Percentiles rank a stretch among this genome's conserved stretches.
Conservation (phyloP, 1,284 basidiomycete genomes). For the Mycosarcoma mackinlayi region DNA sequence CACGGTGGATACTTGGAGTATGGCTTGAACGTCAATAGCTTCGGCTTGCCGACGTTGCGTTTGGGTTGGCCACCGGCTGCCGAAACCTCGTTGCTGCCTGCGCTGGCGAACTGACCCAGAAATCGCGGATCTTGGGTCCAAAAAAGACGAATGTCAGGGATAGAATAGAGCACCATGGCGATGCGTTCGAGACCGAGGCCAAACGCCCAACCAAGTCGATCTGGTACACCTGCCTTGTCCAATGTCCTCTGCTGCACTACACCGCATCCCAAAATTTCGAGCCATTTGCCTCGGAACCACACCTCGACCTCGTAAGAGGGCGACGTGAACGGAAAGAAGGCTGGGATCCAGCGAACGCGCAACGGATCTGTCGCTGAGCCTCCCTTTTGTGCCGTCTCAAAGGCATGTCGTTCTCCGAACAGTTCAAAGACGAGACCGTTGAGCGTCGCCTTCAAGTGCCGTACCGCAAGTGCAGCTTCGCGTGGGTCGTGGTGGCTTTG, state of each 20-base stretch:
- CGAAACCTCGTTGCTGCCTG: slow-evolving; percentile 27
- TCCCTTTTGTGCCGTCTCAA: slow-evolving; percentile 67
- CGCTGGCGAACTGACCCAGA: slow-evolving; percentile 81
- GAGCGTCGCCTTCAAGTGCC: slow-evolving; percentile 89
- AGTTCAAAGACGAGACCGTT: slow-evolving; percentile 87
- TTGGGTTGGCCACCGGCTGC: slow-evolving; percentile 29
- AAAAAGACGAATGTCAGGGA: slow-evolving; percentile 99
- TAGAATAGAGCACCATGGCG: slow-evolving; percentile 96
- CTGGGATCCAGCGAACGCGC: slow-evolving; percentile 94
- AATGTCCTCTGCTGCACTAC: slow-evolving; percentile 90
- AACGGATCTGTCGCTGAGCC: slow-evolving; percentile 73
- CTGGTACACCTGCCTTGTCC: slow-evolving; percentile 74
- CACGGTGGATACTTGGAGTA: slow-evolving; percentile 66
- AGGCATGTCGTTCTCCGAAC: slow-evolving; percentile 73
- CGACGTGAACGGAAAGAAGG: slow-evolving; percentile 96
- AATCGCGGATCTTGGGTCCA: slow-evolving; percentile 93
- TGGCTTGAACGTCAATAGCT: slow-evolving; percentile 64
- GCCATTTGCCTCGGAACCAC: slow-evolving; percentile 94
- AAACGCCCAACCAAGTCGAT: slow-evolving; percentile 98
- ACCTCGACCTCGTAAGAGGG: slow-evolving; percentile 99
- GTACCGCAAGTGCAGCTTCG: slow-evolving; percentile 74
- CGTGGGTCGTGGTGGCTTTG: slow-evolving; percentile 78
- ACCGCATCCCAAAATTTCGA: slow-evolving; percentile 94
- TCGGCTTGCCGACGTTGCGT: slow-evolving; percentile 20
- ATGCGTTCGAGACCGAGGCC: slow-evolving; percentile 97